Conservation (phyloP, 441 rosid species). For the Euphorbia celastroides region DNA sequence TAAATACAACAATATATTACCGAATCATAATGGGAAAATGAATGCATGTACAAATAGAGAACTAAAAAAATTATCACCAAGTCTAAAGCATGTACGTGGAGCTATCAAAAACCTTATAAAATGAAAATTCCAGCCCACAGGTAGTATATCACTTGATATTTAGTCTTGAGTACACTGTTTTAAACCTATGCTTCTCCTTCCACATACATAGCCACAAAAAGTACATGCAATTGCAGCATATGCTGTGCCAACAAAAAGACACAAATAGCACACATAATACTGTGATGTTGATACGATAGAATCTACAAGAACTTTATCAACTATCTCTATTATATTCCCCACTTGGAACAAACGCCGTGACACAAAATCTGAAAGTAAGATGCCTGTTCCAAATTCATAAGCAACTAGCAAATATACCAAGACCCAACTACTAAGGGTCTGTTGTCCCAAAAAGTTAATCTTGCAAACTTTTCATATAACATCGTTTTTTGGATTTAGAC, state of each 20-base stretch:
- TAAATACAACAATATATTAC: neutral
- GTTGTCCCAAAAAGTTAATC: too few relatives aligned
- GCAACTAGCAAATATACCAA: neutral
- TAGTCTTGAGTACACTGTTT: neutral
- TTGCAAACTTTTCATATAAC: too few relatives aligned
- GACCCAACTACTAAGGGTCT: neutral
- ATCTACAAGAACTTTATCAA: neutral
- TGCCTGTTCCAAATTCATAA: neutral
- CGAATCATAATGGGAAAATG: slow-evolving; percentile 7
- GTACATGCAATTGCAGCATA: neutral
- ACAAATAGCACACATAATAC: neutral
- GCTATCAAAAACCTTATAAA: neutral
- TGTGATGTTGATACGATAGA: neutral
- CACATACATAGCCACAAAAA: neutral
- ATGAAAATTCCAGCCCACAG: slow-evolving; percentile 1
- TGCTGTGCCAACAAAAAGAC: too few relatives aligned
- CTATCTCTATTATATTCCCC: neutral
- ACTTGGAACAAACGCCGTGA: neutral
- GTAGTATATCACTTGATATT: neutral
- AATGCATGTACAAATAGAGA: neutral
- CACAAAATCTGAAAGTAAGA: slow-evolving; percentile 1
- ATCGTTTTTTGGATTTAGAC: too few relatives aligned
- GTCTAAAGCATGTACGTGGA: neutral
- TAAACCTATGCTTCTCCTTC: neutral
- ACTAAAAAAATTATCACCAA: neutral